Evolutionary conservation across 805 yeast species (phyloP), one percentile per base, ranked within the genome.

Genomic region (Pichia paraexigua): DNA sequence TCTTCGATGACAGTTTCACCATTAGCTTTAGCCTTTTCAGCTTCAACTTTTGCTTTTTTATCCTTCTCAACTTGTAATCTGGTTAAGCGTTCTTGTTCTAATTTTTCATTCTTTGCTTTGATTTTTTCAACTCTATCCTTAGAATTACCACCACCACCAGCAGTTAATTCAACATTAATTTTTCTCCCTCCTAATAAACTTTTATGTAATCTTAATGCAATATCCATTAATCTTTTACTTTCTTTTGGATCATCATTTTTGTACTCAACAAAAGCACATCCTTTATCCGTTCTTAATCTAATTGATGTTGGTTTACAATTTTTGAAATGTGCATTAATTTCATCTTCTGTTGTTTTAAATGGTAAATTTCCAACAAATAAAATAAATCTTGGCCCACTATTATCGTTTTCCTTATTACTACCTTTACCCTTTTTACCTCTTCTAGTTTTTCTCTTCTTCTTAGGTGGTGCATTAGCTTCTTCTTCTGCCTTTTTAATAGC

Each of bases 101-200:
- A 70, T 61, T 83, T 83, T 44, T 79, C 84, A 65, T 92, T 92
- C 74, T 92, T 92, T 46, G 77, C 78, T 62, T 80, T 79, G 59
- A 94, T 75, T 68, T 94, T 94, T 50, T 78, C 76, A 45, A 79
- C 60, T 62, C 95, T 72, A 42, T 71, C 75, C 53, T 76, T 71
- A 11, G 95, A 82, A 65, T 92, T 92, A 51, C 97, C 97, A 46
- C 99, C 99, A 42, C 99, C 99, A 51, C 99, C 99, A 47, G 89
- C 99, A 2, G 98, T 94, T 60, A 94, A 75, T 66, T 94, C 99
- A 37, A 94, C 97, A 63, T 94, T 94, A 62, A 94, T 91, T 65
- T 83, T 88, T 58, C 97, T 76, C 43, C 77, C 75, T 52, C 79
- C 76, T 56, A 92, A 64, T 11, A 72, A 60, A 4, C 92, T 75